Evolutionary conservation across 176 grass and related monocot genomes (phyloP).

Genomic region (Coix lacrymajobi): DNA sequence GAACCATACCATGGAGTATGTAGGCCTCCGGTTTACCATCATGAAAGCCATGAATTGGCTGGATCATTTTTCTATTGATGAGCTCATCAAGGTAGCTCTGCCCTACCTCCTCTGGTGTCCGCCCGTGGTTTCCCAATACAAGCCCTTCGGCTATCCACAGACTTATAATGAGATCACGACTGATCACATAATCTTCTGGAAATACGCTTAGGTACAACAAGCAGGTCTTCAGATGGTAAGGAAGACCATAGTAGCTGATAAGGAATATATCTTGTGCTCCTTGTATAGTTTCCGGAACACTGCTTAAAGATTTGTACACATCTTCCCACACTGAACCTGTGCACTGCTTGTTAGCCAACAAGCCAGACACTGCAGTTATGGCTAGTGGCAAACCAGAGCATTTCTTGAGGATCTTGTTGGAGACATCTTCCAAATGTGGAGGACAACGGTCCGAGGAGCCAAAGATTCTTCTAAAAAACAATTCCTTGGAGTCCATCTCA

Average conservation of each 20-base stretch:
- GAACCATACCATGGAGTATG: neutral
- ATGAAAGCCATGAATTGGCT: neutral
- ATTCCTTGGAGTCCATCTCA: neutral
- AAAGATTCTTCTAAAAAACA: neutral
- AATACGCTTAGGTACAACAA: too few relatives aligned
- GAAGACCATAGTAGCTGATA: neutral
- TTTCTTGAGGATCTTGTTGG: neutral
- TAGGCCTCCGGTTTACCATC: neutral
- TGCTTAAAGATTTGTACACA: neutral
- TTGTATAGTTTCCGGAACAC: neutral
- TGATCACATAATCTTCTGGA: neutral
- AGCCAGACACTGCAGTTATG: neutral
- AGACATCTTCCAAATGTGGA: neutral
- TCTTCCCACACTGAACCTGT: neutral
- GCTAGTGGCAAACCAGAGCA: neutral
- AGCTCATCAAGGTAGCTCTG: neutral
- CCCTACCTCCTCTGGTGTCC: neutral
- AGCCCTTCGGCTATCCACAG: slow-evolving; percentile 1
- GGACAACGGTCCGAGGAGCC: neutral
- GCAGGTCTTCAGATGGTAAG: neutral
- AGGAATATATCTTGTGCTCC: neutral
- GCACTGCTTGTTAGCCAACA: neutral
- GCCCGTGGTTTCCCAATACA: neutral
- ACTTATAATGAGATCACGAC: neutral
- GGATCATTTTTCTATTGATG: neutral